Conservation (phyloP, 2,329 filamentous ascomycete species). For the Ophiocordyceps unilateralis region DNA sequence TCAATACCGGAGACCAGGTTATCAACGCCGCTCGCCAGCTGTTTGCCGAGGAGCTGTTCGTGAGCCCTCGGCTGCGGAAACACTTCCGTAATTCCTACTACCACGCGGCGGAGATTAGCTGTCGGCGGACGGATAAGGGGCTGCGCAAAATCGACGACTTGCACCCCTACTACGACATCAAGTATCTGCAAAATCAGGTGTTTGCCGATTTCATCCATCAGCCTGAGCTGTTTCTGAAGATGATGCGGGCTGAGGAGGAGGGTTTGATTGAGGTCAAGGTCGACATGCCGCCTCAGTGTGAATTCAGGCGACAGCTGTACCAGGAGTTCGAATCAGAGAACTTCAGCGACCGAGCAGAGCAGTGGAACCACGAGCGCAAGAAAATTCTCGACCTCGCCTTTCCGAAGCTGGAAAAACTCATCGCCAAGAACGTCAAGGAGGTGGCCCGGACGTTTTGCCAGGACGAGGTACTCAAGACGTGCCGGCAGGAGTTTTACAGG, state of each 20-base stretch:
- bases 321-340: conserved; percentile 85
- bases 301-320: conserved; percentile 62
- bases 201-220: conserved; percentile 64
- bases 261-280: conserved; percentile 77
- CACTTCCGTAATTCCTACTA: conserved; percentile 74
- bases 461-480: conserved; percentile 73
- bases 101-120: conserved; percentile 67
- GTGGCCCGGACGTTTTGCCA: conserved; percentile 87
- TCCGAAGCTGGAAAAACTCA: conserved; percentile 63
- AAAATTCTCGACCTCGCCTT: conserved; percentile 74
- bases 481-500: conserved; percentile 75
- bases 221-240: conserved; percentile 84
- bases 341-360: conserved; percentile 83
- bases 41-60: conserved; percentile 79
- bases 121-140: conserved; percentile 83
- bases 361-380: conserved; percentile 79
- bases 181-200: conserved; percentile 83
- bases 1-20: conserved; percentile 58
- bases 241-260: conserved; percentile 94
- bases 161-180: conserved; percentile 94
- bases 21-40: conserved; percentile 67
- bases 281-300: conserved; percentile 55
- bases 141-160: conserved; percentile 85
- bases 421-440: conserved; percentile 87
- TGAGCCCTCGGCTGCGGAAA: conserved; percentile 78